Evolutionary conservation across 1,139 yeast species (phyloP).

Genomic region (Nakaseomyces delphensis): DNA sequence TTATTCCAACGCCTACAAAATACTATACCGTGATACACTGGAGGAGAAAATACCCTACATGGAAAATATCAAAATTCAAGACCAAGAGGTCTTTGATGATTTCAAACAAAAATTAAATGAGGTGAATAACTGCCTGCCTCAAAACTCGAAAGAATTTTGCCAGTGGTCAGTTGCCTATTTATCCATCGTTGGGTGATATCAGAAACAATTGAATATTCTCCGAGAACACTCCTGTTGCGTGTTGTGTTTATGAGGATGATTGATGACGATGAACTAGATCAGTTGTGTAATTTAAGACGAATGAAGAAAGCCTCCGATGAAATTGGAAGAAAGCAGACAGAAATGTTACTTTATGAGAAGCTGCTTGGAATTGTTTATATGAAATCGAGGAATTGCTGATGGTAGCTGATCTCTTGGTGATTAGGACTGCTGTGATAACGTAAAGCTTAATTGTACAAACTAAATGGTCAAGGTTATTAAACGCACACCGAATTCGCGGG

Average conservation of each 20-base stretch:
- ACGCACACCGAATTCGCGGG: conserved; percentile 11
- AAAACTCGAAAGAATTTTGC: conserved; percentile 9
- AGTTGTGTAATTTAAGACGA: too few relatives aligned
- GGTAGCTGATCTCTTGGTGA: too few relatives aligned
- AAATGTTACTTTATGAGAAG: too few relatives aligned
- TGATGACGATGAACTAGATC: too few relatives aligned
- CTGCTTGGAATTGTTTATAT: too few relatives aligned
- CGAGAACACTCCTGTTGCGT: too few relatives aligned
- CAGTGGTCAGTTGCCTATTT: conserved; percentile 24
- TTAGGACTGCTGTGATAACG: background rate
- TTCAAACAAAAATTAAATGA: conserved; percentile 13
- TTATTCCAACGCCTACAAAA: conserved; percentile 18
- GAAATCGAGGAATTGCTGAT: too few relatives aligned
- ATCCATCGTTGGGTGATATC: background rate
- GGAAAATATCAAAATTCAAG: conserved; percentile 15
- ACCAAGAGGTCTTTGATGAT: conserved; percentile 10
- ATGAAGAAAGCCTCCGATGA: too few relatives aligned
- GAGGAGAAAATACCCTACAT: conserved; percentile 12
- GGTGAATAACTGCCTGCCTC: conserved; percentile 13
- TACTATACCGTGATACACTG: conserved; percentile 16
- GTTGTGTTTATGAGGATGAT: too few relatives aligned
- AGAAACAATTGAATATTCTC: background rate
- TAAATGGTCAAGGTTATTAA: conserved; percentile 21
- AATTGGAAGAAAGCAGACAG: too few relatives aligned
- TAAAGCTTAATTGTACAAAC: background rate